Percentiles rank a stretch among this genome's conserved stretches.
Conservation (phyloP, 2,329 filamentous ascomycete species). For the Aureobasidium vineae region DNA sequence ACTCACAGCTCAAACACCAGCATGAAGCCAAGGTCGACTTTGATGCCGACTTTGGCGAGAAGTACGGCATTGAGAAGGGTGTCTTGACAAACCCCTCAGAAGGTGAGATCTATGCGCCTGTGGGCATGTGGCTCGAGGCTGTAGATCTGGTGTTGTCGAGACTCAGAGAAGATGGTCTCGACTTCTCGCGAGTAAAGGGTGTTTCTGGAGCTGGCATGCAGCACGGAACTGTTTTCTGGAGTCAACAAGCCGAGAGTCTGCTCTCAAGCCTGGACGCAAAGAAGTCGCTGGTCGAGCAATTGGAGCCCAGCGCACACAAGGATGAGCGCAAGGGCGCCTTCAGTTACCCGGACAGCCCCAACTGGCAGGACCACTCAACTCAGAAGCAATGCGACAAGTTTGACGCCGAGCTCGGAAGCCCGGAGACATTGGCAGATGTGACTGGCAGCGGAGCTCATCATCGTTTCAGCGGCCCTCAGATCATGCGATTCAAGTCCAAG, state of each 20-base stretch:
- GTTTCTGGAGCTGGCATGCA: conserved; percentile 94
- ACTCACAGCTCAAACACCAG: conserved; percentile 74
- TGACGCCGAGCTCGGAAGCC: conserved; percentile 66
- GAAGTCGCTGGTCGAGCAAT: conserved; percentile 67
- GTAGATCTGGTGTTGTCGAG: conserved; percentile 78
- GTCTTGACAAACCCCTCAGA: conserved; percentile 78
- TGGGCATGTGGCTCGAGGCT: conserved; percentile 92
- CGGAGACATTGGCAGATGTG: conserved; percentile 67
- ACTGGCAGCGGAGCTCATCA: conserved; percentile 96
- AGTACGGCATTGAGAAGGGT: conserved; percentile 75
- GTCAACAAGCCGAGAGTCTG: conserved; percentile 61
- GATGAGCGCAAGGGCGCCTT: conserved; percentile 58
- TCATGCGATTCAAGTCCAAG: conserved; percentile 78
- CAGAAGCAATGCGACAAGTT: conserved; percentile 89
- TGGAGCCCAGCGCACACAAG: conserved; percentile 48
- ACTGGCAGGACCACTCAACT: conserved; percentile 98
- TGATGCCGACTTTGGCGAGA: conserved; percentile 71
- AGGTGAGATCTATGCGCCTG: conserved; percentile 87
- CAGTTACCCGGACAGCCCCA: conserved; percentile 83
- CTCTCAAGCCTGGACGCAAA: conserved; percentile 61
- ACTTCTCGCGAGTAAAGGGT: conserved; percentile 72
- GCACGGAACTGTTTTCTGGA: conserved; percentile 97
- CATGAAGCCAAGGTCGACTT: conserved; percentile 93
- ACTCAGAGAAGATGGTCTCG: conserved; percentile 66
- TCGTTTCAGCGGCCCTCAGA: conserved; percentile 96